These are phyloP conservation scores for Stagonosporopsis vannaccii DNA, from an alignment of 2,329 filamentous ascomycete species.

Conservation along the genomic window DNA sequence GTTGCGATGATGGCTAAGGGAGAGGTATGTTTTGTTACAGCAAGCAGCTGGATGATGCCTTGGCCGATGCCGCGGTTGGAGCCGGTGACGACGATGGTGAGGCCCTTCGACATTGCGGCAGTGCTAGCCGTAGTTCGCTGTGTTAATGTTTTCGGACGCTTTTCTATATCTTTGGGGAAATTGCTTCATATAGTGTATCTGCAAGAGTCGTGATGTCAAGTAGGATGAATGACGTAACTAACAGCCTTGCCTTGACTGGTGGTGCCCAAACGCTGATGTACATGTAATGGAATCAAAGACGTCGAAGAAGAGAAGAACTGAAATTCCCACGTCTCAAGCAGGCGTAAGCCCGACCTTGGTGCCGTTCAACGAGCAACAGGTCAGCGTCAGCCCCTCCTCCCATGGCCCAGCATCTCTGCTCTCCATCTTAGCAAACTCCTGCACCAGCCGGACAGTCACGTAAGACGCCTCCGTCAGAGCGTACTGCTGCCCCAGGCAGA, in stretches of 20 bases:
- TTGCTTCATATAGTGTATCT: neutral
- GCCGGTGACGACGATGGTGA: slow-evolving; percentile 33
- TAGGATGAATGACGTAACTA: slow-evolving; percentile 12
- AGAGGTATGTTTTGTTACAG: slow-evolving; percentile 18
- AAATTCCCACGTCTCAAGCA: slow-evolving; percentile 14
- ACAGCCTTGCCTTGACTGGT: neutral
- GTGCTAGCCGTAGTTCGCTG: too few relatives aligned
- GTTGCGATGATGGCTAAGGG: slow-evolving; percentile 31
- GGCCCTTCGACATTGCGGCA: slow-evolving; percentile 18
- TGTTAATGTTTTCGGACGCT: too few relatives aligned
- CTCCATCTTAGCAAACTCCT: slow-evolving; percentile 42
- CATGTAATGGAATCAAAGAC: neutral
- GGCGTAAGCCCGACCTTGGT: slow-evolving; percentile 40
- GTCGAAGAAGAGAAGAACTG: neutral
- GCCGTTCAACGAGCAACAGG: slow-evolving; percentile 37
- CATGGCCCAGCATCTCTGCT: slow-evolving; percentile 39
- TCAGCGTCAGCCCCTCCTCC: slow-evolving; percentile 43
- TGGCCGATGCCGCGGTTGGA: slow-evolving; percentile 33
- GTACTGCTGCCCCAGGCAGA: slow-evolving; percentile 49
- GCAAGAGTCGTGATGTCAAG: slow-evolving; percentile 18
- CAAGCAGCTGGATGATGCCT: slow-evolving; percentile 31
- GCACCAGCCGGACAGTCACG: slow-evolving; percentile 42
- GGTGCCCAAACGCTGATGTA: neutral
- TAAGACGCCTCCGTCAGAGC: slow-evolving; percentile 47
- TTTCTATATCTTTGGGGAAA: neutral